Percentiles rank a stretch among this genome's conserved stretches.
These are phyloP conservation scores for Cladophialophora bantiana DNA, from an alignment of 2,329 filamentous ascomycete species.

Conservation along the genomic window DNA sequence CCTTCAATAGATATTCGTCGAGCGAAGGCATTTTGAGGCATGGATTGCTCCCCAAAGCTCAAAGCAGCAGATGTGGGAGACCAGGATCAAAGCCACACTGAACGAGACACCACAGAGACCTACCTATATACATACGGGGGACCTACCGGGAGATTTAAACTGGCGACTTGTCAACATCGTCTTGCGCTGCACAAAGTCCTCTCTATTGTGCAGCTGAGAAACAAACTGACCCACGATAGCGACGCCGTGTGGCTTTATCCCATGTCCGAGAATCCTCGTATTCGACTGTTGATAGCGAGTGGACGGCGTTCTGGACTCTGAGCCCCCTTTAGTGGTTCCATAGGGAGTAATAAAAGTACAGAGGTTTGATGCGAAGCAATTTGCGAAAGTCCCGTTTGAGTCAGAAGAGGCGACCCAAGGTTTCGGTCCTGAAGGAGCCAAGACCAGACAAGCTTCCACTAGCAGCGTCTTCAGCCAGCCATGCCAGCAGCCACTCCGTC, in stretches of 20 bases:
- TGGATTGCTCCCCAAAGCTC: not conserved
- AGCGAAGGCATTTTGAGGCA: not conserved
- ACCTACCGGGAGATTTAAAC: not conserved
- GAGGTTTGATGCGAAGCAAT: not conserved
- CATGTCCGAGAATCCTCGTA: not conserved
- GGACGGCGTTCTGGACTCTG: not conserved
- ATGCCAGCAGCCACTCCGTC: not conserved
- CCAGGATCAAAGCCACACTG: not conserved
- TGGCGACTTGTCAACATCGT: not conserved
- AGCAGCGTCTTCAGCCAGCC: not conserved
- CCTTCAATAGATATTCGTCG: not conserved
- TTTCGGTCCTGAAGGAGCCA: not conserved
- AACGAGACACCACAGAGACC: not conserved
- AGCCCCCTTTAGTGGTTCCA: not conserved
- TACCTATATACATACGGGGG: not conserved
- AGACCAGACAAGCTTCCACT: not conserved
- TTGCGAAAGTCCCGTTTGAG: not conserved
- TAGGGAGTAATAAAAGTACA: not conserved
- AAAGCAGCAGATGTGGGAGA: not conserved
- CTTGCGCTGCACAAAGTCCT: not conserved
- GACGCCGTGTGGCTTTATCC: not conserved
- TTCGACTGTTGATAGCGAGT: not conserved
- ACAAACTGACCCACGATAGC: not conserved
- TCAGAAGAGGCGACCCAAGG: not conserved
- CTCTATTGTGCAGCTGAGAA: not conserved